These are phyloP conservation scores for Waltergamsia citrina DNA, from an alignment of 2,329 filamentous ascomycete species.

Conservation along the genomic window DNA sequence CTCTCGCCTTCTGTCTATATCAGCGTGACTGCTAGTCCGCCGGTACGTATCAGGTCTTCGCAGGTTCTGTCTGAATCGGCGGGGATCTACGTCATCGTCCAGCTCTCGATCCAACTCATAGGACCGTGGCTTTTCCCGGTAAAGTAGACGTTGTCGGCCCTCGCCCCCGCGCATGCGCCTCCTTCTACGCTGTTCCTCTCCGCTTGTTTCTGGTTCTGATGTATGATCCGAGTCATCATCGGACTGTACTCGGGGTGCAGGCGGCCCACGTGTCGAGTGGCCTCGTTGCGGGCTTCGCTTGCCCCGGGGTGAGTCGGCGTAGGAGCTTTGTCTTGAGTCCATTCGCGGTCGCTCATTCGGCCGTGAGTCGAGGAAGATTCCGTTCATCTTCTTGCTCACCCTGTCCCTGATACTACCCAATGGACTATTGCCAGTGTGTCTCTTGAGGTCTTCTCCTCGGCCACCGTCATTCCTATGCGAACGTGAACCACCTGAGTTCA, in stretches of 20 bases:
- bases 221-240: slow-evolving; percentile 25
- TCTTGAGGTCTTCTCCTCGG: slow-evolving; percentile 23
- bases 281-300: slow-evolving; percentile 16
- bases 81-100: slow-evolving; percentile 20
- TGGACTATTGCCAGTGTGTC: slow-evolving; percentile 23
- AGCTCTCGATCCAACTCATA: slow-evolving; percentile 20
- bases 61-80: slow-evolving; percentile 23
- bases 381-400: slow-evolving; percentile 32
- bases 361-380: slow-evolving; percentile 18
- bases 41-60: slow-evolving; percentile 29
- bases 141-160: slow-evolving; percentile 27
- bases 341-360: slow-evolving; percentile 23
- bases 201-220: slow-evolving; percentile 21
- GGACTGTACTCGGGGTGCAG: slow-evolving; percentile 30
- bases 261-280: slow-evolving; percentile 13
- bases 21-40: slow-evolving; percentile 40
- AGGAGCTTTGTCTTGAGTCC: slow-evolving; percentile 21
- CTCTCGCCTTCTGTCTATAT: slow-evolving; percentile 32
- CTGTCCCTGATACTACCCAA: slow-evolving; percentile 31
- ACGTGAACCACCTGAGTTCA: slow-evolving; percentile 15
- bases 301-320: slow-evolving; percentile 17
- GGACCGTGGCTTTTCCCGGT: slow-evolving; percentile 20
- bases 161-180: slow-evolving; percentile 4
- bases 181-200: slow-evolving; percentile 18
- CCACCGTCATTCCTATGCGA: slow-evolving; percentile 22